Evolutionary conservation across 2,329 filamentous ascomycete genomes (phyloP), one percentile per base, ranked within the genome.

Genomic region (Daldinia sp.): DNA sequence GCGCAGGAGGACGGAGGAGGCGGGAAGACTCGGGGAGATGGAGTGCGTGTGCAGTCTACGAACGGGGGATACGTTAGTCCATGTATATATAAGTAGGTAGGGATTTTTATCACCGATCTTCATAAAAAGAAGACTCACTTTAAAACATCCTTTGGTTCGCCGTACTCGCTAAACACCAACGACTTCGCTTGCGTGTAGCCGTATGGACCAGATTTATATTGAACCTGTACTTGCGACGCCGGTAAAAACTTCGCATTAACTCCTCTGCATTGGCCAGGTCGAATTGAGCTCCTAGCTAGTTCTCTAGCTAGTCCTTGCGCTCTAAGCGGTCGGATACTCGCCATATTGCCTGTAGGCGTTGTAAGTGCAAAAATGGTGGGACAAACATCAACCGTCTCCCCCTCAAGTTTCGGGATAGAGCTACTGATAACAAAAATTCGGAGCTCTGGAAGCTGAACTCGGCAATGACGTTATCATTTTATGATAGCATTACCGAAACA

Each of bases 121-220:
- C n/a, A n/a, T n/a, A n/a, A n/a, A n/a, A n/a, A n/a, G n/a, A n/a
- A n/a, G n/a, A n/a, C 83, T 53, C 78, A 90, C 89, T 82, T 86
- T 35, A 92, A 79, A 1, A 93, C 92, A 73, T 93, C 88, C 46
- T 85, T 84, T 0, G 93, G 93, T 78, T 94, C 92, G 78, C 93
- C 93, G 77, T 90, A 89, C 68, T 90, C 85, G 44, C 88, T 88
- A 79, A 93, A 93, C 53, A 92, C 89, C 72, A 96, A 88, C n/a
- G 91, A 88, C 83, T 94, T 94, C 71, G 92, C 90, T 81, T 95
- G 92, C 46, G 92, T 93, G 82, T 96, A 96, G 75, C 93, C 93
- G 78, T 93, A 94, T 0, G 88, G 87, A 0, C 86, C 87, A 3
- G 87, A 89, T 76, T 87, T 88, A 78, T 78, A 77, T 50, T 87